Evolutionary conservation across 164 flowering plant genomes (phyloP).

Genomic region (Platanus orientalis): DNA sequence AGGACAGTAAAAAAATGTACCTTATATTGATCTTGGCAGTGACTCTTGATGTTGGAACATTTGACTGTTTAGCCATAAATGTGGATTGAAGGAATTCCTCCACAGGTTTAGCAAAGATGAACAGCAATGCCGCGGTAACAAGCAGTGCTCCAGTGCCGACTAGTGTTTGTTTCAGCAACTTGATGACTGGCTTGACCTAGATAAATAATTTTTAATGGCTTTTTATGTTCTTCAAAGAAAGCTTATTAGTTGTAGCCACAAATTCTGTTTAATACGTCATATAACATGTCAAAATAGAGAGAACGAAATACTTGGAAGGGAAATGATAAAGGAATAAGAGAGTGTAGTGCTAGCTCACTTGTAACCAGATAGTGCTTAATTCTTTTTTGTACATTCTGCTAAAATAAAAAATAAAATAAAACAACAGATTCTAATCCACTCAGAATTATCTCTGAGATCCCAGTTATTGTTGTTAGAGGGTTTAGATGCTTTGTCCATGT

Average conservation of each 20-base stretch:
- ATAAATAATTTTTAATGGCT: constrained; percentile 6
- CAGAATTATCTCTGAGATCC: not conserved
- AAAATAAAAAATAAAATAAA: too few relatives aligned
- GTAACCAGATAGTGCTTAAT: not conserved
- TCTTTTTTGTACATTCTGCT: too few relatives aligned
- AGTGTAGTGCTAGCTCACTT: not conserved
- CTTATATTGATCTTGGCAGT: constrained; percentile 48
- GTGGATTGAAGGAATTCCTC: constrained; percentile 52
- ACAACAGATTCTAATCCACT: not conserved
- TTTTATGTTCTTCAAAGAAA: constrained; percentile 4
- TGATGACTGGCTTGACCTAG: constrained; percentile 91
- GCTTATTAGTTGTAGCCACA: not conserved
- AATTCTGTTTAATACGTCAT: not conserved
- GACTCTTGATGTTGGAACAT: constrained; percentile 31
- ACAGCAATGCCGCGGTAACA: constrained; percentile 56
- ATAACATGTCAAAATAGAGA: not conserved
- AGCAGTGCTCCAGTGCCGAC: constrained; percentile 86
- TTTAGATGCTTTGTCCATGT: not conserved
- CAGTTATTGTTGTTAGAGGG: not conserved
- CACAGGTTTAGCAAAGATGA: constrained; percentile 75
- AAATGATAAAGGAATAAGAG: not conserved
- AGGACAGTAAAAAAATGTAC: constrained; percentile 23
- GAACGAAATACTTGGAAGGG: not conserved
- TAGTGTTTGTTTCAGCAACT: constrained; percentile 85
- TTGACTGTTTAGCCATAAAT: too few relatives aligned